A percentile compares a stretch with the other conserved stretches of the same genome.
Evolutionary conservation across 2,329 filamentous ascomycete genomes (phyloP).

Genomic region (Neocucurbitaria cava): DNA sequence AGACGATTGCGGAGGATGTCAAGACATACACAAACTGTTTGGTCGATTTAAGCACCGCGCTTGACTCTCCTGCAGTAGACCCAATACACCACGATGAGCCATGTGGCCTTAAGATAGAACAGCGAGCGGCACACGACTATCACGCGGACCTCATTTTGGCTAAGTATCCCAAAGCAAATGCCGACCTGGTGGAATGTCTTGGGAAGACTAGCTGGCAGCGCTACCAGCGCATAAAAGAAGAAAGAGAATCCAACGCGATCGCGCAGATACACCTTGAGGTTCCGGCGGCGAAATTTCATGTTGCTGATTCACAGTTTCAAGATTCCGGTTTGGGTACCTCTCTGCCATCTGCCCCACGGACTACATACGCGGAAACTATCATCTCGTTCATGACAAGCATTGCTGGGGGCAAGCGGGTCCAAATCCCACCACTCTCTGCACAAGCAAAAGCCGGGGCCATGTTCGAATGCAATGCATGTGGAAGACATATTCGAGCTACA

Average conservation of each 20-base stretch:
- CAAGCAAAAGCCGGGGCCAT: conserved; percentile 21
- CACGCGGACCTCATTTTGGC: conserved; percentile 3
- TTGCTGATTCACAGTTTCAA: conserved; percentile 22
- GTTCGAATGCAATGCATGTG: conserved; percentile 31
- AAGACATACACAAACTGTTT: conserved; percentile 23
- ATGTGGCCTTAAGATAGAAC: conserved; percentile 2
- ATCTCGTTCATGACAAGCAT: conserved; percentile 25
- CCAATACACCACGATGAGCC: conserved; percentile 11
- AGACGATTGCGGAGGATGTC: conserved; percentile 6
- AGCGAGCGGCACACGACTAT: conserved; percentile 24
- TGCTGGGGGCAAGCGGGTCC: conserved; percentile 11
- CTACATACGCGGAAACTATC: conserved; percentile 23
- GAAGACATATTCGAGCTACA: conserved; percentile 11
- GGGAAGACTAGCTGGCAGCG: conserved; percentile 29
- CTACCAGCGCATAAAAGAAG: conserved; percentile 25
- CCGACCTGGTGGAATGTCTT: conserved; percentile 10
- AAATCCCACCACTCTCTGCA: conserved; percentile 24
- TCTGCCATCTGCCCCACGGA: conserved; percentile 6
- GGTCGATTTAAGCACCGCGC: conserved; percentile 19
- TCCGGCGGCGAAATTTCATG: conserved; percentile 6
- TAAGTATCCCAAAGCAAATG: conserved; percentile 22
- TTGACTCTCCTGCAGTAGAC: conserved; percentile 27
- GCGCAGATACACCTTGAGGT: neutral
- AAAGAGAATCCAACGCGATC: conserved; percentile 9
- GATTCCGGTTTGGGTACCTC: conserved; percentile 32